Conservation (phyloP, 73 alveolate genomes). For the Diophrys sp. region DNA sequence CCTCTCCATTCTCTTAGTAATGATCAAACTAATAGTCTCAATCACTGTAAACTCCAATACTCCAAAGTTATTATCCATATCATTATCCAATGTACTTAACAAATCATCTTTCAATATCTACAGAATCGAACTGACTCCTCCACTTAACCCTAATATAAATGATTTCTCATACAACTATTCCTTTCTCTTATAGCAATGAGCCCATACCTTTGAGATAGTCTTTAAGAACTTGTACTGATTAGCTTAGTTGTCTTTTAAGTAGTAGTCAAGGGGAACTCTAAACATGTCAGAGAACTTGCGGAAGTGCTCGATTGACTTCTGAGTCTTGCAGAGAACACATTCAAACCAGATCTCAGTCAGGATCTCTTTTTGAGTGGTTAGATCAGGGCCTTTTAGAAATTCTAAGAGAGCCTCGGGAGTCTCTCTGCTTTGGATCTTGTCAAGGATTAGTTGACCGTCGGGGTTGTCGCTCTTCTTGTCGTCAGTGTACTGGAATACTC, state of each 20-base stretch:
- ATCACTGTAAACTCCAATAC: neutral
- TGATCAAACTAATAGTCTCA: neutral
- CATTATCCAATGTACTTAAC: too few species aligned
- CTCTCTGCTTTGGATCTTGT: too few species aligned
- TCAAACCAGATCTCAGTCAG: neutral
- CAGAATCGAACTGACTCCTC: too few species aligned
- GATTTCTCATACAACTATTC: neutral
- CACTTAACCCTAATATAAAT: too few species aligned
- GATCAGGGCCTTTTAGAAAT: neutral
- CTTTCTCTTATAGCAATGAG: neutral
- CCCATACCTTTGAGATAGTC: neutral
- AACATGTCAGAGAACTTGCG: neutral
- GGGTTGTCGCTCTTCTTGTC: neutral
- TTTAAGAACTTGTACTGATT: neutral
- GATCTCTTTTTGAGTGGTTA: neutral
- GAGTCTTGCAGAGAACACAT: neutral
- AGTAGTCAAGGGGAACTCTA: neutral
- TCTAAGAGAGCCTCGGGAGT: neutral
- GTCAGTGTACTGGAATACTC: neutral
- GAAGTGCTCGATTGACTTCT: neutral
- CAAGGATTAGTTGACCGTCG: neutral
- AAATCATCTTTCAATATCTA: too few species aligned
- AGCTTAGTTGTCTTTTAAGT: neutral
- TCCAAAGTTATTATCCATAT: too few species aligned
- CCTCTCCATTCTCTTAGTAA: neutral